A percentile compares a stretch with the other conserved stretches of the same genome.
phyloP scores from a whole-genome alignment of 208 protist species.

The Trypanosoma theileri region DNA sequence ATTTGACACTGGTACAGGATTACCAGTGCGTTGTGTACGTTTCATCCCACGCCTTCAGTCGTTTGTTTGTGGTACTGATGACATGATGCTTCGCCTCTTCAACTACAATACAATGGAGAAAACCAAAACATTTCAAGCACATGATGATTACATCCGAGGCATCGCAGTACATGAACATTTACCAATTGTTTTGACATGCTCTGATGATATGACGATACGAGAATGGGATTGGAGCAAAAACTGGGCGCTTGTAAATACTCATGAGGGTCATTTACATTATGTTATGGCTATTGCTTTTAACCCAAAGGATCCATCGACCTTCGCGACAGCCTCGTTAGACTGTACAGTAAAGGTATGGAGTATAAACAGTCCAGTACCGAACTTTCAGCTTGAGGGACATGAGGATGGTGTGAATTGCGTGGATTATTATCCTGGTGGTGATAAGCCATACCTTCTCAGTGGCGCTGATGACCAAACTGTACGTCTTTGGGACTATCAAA shows the following conservation, averaged over 20 bases:
- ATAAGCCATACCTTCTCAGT: conserved; percentile 98
- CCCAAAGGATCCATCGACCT: conserved; percentile 98
- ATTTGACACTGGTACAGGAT: conserved; percentile 93
- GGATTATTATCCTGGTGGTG: conserved; percentile 97
- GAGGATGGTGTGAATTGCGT: conserved; percentile 99
- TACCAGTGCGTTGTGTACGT: conserved; percentile 94
- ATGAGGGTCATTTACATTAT: conserved; percentile 98
- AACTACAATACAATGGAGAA: conserved; percentile 99
- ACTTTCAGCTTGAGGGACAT: conserved; percentile 98
- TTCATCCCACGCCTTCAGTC: conserved; percentile 98
- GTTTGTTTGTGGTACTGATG: conserved; percentile 96
- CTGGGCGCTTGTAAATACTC: conserved; percentile 91
- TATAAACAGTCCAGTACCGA: conserved; percentile 85
- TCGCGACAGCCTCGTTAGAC: conserved; percentile 98
- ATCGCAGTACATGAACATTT: conserved; percentile 98
- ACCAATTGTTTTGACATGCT: conserved; percentile 94
- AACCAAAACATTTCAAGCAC: conserved; percentile 95
- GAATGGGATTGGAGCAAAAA: conserved; percentile 98
- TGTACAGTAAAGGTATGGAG: conserved; percentile 97
- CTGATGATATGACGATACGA: conserved; percentile 98
- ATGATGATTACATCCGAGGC: conserved; percentile 96
- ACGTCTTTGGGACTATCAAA: conserved; percentile 99
- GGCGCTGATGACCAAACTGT: conserved; percentile 96
- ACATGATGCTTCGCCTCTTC: conserved; percentile 95
- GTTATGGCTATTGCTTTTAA: conserved; percentile 98